phyloP scores from a whole-genome alignment of 2,329 filamentous ascomycete species.

The Aspergillus uvarum region DNA sequence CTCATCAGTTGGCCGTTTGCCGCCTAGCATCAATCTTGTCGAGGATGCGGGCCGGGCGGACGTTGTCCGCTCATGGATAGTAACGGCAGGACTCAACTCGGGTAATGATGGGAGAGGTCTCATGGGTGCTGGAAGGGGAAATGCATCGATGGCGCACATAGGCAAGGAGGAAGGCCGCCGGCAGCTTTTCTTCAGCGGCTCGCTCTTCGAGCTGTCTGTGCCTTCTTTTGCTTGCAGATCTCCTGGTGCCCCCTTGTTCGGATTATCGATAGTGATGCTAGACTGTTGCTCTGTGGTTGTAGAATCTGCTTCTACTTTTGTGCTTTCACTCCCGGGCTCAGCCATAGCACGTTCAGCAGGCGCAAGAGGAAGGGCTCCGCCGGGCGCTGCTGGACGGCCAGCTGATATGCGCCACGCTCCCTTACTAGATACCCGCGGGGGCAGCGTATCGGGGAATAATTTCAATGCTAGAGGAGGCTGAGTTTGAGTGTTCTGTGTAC shows the following conservation, averaged over 20 bases:
- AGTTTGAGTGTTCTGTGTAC: conserved; percentile 11
- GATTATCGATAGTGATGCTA: background rate
- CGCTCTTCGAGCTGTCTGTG: background rate
- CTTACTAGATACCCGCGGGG: conserved; percentile 33
- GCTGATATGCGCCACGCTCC: conserved; percentile 26
- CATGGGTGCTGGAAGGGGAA: conserved; percentile 38
- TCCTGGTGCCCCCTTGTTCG: background rate
- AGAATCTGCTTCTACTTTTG: background rate
- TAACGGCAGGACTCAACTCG: conserved; percentile 14
- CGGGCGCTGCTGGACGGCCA: conserved; percentile 14
- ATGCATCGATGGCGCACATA: conserved; percentile 30
- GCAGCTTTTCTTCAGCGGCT: conserved; percentile 10
- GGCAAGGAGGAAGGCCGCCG: conserved; percentile 26
- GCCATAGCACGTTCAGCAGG: conserved; percentile 1
- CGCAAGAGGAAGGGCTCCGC: conserved; percentile 6
- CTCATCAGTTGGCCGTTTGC: background rate
- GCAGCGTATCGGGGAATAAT: conserved; percentile 35
- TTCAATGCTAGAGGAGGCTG: conserved; percentile 27
- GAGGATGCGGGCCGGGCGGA: conserved; percentile 1
- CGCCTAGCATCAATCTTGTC: conserved; percentile 1
- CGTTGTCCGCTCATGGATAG: background rate
- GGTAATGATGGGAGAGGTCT: conserved; percentile 37
- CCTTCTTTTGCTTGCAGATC: background rate
- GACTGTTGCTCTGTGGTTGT: background rate
- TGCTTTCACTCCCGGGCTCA: background rate